phyloP scores from a whole-genome alignment of 371 early-diverging fungal genomes.

The Mucor mucedo region DNA sequence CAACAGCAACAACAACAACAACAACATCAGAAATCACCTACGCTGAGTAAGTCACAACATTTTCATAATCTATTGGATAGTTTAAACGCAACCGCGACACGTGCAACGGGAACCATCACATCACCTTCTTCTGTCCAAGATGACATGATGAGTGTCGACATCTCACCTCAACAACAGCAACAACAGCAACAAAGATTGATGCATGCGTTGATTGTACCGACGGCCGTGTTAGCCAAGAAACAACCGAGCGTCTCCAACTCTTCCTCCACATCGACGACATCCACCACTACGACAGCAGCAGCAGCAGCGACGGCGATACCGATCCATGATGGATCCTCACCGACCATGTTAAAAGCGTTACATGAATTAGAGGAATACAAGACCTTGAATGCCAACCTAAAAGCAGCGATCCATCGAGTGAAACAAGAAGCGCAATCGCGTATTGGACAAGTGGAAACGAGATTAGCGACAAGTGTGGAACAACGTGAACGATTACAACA shows the following conservation, averaged over 20 bases:
- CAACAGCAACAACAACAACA: no score
- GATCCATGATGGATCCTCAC: background rate
- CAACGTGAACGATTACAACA: background rate
- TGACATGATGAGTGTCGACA: no score
- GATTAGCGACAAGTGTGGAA: background rate
- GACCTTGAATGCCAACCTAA: background rate
- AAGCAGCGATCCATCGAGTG: background rate
- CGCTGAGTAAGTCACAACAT: no score
- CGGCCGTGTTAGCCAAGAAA: constrained; percentile 5
- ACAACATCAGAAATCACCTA: no score
- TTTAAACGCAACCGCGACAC: no score
- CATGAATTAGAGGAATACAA: background rate
- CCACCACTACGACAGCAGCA: no score
- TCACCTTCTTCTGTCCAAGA: no score
- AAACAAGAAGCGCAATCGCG: background rate
- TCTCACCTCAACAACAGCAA: background rate
- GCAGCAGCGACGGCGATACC: no score
- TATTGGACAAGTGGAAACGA: background rate
- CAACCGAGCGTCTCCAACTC: background rate
- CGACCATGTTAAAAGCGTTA: background rate
- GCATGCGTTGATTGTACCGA: background rate
- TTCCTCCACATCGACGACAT: background rate
- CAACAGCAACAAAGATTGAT: background rate
- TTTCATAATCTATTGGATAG: no score
- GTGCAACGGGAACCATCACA: no score